phyloP scores from a whole-genome alignment of 345 rosid genomes.

The Gossypium raimondii region DNA sequence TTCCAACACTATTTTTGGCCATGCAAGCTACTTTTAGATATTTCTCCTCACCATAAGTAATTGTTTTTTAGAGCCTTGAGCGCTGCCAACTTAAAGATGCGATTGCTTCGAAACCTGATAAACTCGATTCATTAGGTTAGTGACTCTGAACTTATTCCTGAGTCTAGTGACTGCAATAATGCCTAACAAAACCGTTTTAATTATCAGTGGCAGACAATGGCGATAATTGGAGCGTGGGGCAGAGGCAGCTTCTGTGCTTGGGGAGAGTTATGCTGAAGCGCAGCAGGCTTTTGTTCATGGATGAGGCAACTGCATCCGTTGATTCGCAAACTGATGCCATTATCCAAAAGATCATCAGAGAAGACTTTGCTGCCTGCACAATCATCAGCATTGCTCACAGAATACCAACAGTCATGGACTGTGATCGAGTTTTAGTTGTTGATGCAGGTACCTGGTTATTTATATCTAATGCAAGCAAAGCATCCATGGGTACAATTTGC shows the following conservation, averaged over 20 bases:
- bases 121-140: slow-evolving; percentile 72
- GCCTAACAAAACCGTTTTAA: background rate
- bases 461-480: background rate
- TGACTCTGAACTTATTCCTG: background rate
- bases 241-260: slow-evolving; percentile 86
- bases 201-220: slow-evolving; percentile 75
- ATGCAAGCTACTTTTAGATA: background rate
- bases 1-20: background rate
- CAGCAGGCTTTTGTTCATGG: slow-evolving; percentile 76
- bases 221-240: slow-evolving; percentile 99
- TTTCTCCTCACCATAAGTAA: background rate
- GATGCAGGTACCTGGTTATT: slow-evolving; percentile 52
- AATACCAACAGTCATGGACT: slow-evolving; percentile 97
- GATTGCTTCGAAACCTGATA: slow-evolving; percentile 69
- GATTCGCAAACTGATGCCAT: slow-evolving; percentile 90
- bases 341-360: slow-evolving; percentile 83
- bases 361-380: slow-evolving; percentile 78
- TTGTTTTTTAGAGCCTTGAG: slow-evolving; percentile 57
- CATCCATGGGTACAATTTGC: background rate
- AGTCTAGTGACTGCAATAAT: background rate
- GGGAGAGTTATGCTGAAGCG: slow-evolving; percentile 89
- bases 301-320: slow-evolving; percentile 96
- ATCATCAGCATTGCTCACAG: slow-evolving; percentile 96
- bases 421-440: slow-evolving; percentile 77
- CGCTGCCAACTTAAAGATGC: slow-evolving; percentile 88